phyloP scores from a whole-genome alignment of 805 yeast species.

The Barnettozyma pratensis region DNA sequence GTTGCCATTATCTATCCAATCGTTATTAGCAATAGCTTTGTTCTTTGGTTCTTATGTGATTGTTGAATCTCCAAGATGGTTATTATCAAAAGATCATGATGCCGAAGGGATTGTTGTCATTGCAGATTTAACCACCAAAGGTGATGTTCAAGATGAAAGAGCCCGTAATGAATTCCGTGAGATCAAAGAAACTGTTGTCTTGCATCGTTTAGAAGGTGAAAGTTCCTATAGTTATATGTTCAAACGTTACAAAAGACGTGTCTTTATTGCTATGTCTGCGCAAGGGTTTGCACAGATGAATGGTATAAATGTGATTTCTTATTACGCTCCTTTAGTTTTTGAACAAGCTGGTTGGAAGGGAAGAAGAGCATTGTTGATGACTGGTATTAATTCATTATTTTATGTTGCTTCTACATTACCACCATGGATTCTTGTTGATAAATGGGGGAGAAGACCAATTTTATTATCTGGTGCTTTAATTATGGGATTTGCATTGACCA shows the following conservation, averaged over 20 bases:
- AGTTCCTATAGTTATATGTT: slow-evolving; percentile 71
- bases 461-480: slow-evolving; percentile 70
- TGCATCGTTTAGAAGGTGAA: slow-evolving; percentile 79
- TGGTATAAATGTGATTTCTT: slow-evolving; percentile 89
- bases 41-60: slow-evolving; percentile 72
- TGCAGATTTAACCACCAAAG: slow-evolving; percentile 76
- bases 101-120: slow-evolving; percentile 81
- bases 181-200: slow-evolving; percentile 74
- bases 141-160: slow-evolving; percentile 60
- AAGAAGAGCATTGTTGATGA: slow-evolving; percentile 81
- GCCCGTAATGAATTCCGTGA: slow-evolving; percentile 73
- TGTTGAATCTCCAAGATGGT: slow-evolving; percentile 89
- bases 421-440: slow-evolving; percentile 87
- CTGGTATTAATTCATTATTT: slow-evolving; percentile 68
- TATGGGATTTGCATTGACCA: slow-evolving; percentile 68
- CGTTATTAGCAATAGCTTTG: slow-evolving; percentile 62
- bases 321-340: slow-evolving; percentile 90
- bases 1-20: slow-evolving; percentile 71
- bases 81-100: slow-evolving; percentile 73
- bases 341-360: slow-evolving; percentile 96
- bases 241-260: slow-evolving; percentile 66
- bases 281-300: slow-evolving; percentile 91
- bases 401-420: slow-evolving; percentile 69
- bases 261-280: slow-evolving; percentile 83
- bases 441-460: slow-evolving; percentile 90